Base-by-base conservation (phyloP, 208 protist species). In the Acanthamoeba polyphaga region DNA sequence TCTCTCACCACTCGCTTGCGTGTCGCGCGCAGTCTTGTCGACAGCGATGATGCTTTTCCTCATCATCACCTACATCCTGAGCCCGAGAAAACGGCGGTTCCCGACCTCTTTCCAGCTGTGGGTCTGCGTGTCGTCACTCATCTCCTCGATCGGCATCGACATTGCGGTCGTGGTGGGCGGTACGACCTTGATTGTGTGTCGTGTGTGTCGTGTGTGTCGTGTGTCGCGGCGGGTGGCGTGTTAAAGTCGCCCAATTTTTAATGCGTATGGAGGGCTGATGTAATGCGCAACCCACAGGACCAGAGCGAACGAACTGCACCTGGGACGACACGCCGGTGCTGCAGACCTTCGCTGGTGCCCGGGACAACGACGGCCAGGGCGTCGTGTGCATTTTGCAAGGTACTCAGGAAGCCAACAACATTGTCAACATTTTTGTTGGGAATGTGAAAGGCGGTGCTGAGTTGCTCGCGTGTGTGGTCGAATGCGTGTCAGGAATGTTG, bases 301-400 rank as follows among this genome's bases (percentile, higher is more conserved):
- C 80, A 13, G 7, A 64, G n/a, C 46, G 29, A 7, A 64, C 53
- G 3, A 46, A 19, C 80, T 88, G 80, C 51, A 66, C 80, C 3
- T 88, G 80, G 80, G 80, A 88, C 51, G 43, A 55, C 80, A 88
- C 80, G 46, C 49, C 80, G 12, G 80, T 88, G 53, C 43, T 58
- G 51, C 46, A 55, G 51, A 88, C 49, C 15, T 88, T 55, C 15
- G 51, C 62, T 8, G 53, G 29, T 15, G 80, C 80, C 12, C 27
- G 80, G 19, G 80, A 88, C 29, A 88, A 88, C 53, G 49, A 88
- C 13, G 80, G 80, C 4, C 80, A 88, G 27, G 80, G 80, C 7
- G 80, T 88, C 53, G 80, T 88, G 9, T 88, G 80, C 51, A 38
- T 88, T 1, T 7, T 88, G 43, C 80, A 88, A 43, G 80, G 80